phyloP scores from a whole-genome alignment of 768 basidiomycete genomes.

The Boletus speciosus region DNA sequence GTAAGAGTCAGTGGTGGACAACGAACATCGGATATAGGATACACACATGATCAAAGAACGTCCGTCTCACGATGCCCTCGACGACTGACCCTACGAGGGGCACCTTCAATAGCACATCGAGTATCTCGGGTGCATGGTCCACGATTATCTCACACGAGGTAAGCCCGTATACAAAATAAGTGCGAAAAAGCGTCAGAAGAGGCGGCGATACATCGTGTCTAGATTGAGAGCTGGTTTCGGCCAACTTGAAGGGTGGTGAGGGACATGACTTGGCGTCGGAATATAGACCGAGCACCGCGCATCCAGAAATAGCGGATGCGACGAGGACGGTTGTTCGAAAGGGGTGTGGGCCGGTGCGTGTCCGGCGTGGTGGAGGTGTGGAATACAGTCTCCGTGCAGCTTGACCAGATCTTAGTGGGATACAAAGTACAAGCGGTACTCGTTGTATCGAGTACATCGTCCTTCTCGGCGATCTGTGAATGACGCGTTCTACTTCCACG shows the following conservation, averaged over 20 bases:
- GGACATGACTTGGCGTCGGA: slow-evolving; percentile 27
- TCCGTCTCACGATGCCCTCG: slow-evolving; percentile 65
- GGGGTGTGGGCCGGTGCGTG: slow-evolving; percentile 1
- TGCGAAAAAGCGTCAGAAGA: slow-evolving; percentile 50
- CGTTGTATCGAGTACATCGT: slow-evolving; percentile 16
- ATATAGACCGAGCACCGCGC: slow-evolving; percentile 19
- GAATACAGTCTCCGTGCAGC: slow-evolving; percentile 7
- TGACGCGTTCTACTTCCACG: not conserved
- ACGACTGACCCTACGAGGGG: slow-evolving; percentile 59
- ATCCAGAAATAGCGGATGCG: slow-evolving; percentile 17
- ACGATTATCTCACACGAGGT: slow-evolving; percentile 76
- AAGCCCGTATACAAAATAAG: slow-evolving; percentile 80
- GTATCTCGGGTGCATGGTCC: slow-evolving; percentile 65
- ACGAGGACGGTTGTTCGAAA: slow-evolving; percentile 15
- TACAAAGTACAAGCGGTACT: not conserved
- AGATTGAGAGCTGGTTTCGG: not conserved
- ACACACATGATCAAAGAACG: slow-evolving; percentile 82
- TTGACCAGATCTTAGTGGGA: not conserved
- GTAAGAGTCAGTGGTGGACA: not conserved
- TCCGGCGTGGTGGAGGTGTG: not conserved
- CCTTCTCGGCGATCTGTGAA: not conserved
- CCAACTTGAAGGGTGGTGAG: slow-evolving; percentile 16
- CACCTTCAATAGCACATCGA: slow-evolving; percentile 48
- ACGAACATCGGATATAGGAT: not conserved
- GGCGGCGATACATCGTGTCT: slow-evolving; percentile 12